Evolutionary conservation across 495 filamentous ascomycete species (phyloP), one percentile per base, ranked within the genome.

Genomic region (Sabuloglossum arenarium): DNA sequence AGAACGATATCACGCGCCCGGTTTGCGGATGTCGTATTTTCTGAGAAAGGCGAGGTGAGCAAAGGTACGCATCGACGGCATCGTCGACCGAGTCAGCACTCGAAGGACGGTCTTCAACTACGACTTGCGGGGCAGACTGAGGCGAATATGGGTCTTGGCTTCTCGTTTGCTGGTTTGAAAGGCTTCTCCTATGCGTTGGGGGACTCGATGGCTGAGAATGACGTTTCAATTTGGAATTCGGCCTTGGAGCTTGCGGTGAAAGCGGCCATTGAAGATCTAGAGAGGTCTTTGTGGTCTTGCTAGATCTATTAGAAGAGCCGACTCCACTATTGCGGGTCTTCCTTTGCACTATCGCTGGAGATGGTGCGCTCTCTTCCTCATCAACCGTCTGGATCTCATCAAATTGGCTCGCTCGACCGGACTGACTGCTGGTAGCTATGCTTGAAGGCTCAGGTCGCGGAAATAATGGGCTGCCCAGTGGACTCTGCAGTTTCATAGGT

Each of bases 1-100:
- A 95, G 67, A 95, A 99, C 21, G 85, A 90, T 60, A 99, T 94
- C 24, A 82, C 75, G 34, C 91, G 82, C 9, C 88, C 86, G 1
- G 85, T 89, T 37, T 83, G 79, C 1, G 90, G 88, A 68, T 94
- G 84, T 28, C 72, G 72, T 46, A 96, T 84, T 67, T 80, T 89
- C 64, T 94, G 91, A 14, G 85, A 87, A 59, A 99, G 67, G 12
- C 88, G 81, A 0, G 89, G 80, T 31, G 87, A 83, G 57, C 80
- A 79, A 4, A 95, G 71, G 62, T 93, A 97, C n/a, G 80, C 79
- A 47, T 85, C 76, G 0, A 99, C 88, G 8, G 84, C 85, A 63
- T 86, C 75, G 62, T 95, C 89, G 57, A 97, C 79, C 8, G 86
- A 91, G 68, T 97, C 91, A 5, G 81, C 78, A 60, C 84, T 90